These are phyloP conservation scores for Fusarium sublunatum DNA, from an alignment of 2,329 filamentous ascomycete species.

Conservation along the genomic window DNA sequence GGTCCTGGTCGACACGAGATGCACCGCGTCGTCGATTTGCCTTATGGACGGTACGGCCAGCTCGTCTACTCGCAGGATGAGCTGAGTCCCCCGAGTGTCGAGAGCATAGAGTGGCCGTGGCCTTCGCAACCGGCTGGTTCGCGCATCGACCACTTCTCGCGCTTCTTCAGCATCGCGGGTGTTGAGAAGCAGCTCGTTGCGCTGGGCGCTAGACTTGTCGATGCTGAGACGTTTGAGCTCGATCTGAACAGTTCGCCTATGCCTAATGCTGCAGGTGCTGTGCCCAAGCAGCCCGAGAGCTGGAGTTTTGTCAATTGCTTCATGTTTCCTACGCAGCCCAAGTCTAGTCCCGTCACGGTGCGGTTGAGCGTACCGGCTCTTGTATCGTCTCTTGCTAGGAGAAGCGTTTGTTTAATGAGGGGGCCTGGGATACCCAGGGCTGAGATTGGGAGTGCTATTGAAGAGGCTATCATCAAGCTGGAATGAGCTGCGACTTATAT, in stretches of 20 bases:
- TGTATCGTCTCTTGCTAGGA: constrained; percentile 33
- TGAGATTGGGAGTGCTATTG: constrained; percentile 43
- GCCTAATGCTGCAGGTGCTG: constrained; percentile 3
- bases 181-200: constrained; percentile 45
- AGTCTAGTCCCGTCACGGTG: constrained; percentile 27
- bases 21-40: constrained; percentile 42
- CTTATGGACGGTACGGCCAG: constrained; percentile 43
- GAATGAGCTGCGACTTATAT: background rate
- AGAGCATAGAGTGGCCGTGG: constrained; percentile 40
- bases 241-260: constrained; percentile 26
- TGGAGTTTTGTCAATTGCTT: constrained; percentile 47
- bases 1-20: constrained; percentile 41
- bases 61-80: constrained; percentile 39
- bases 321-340: constrained; percentile 29
- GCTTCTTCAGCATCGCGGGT: constrained; percentile 41
- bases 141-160: constrained; percentile 13
- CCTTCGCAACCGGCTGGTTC: constrained; percentile 23
- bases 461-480: constrained; percentile 36
- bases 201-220: constrained; percentile 39
- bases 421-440: constrained; percentile 44
- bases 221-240: constrained; percentile 42
- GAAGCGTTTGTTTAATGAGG: constrained; percentile 39
- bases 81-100: constrained; percentile 27
- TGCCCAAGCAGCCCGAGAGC: constrained; percentile 40
- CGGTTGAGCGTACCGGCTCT: constrained; percentile 34